Percentiles rank a stretch among this genome's conserved stretches.
phyloP scores from a whole-genome alignment of 2,329 filamentous ascomycete species.

The Penicillium paneum region DNA sequence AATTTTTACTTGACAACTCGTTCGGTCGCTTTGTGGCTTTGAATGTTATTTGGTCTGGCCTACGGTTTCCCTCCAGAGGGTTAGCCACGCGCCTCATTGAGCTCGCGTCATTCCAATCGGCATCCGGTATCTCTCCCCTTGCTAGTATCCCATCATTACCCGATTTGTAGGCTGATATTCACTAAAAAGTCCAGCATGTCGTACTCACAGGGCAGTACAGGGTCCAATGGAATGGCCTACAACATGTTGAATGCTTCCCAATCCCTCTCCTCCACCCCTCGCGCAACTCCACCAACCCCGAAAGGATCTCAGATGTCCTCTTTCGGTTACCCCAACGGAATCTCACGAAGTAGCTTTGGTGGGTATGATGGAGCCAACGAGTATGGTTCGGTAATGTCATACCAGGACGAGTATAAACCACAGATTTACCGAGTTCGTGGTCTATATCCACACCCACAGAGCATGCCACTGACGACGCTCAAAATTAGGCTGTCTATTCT shows the following conservation, averaged over 20 bases:
- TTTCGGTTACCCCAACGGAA: constrained; percentile 40
- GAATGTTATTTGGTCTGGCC: constrained; percentile 16
- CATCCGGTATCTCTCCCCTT: constrained; percentile 22
- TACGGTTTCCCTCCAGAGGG: constrained; percentile 24
- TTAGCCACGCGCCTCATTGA: constrained; percentile 34
- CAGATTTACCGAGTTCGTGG: constrained; percentile 49
- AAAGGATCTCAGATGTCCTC: constrained; percentile 45
- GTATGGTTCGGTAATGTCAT: constrained; percentile 36
- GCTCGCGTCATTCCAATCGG: constrained; percentile 30
- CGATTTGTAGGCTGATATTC: constrained; percentile 8
- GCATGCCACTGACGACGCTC: constrained; percentile 12
- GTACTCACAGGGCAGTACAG: constrained; percentile 40
- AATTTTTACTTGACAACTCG: constrained; percentile 1
- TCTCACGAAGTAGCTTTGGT: constrained; percentile 36
- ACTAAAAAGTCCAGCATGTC: constrained; percentile 28
- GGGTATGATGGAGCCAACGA: constrained; percentile 43
- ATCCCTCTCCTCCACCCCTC: constrained; percentile 45
- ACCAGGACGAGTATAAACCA: constrained; percentile 42
- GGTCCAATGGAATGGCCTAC: constrained; percentile 39
- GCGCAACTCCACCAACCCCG: constrained; percentile 45
- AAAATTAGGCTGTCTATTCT: constrained; percentile 75
- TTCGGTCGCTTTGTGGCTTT: constrained; percentile 7
- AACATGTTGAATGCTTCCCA: constrained; percentile 45
- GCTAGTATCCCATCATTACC: constrained; percentile 15
- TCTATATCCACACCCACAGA: constrained; percentile 1